phyloP scores from a whole-genome alignment of 2,329 filamentous ascomycete species.

The Rhytidhysteron rufulum region DNA sequence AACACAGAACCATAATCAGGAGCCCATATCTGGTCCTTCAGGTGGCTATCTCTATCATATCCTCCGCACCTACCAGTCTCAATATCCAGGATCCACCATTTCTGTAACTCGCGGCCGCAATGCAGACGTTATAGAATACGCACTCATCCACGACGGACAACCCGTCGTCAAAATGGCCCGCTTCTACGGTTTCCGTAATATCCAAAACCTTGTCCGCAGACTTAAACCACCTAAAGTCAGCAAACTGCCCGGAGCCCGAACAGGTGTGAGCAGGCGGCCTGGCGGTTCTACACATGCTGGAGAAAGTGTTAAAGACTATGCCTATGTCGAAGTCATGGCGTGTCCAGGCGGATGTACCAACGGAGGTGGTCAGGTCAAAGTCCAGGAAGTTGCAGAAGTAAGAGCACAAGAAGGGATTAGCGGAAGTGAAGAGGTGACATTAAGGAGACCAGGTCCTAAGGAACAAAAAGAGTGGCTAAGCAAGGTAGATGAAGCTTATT shows the following conservation, averaged over 20 bases:
- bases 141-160: slow-evolving; percentile 52
- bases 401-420: slow-evolving; percentile 27
- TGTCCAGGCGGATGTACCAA: slow-evolving; percentile 99
- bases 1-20: slow-evolving; percentile 36
- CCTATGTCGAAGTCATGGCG: slow-evolving; percentile 98
- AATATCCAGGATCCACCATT: slow-evolving; percentile 68
- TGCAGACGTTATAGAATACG: slow-evolving; percentile 84
- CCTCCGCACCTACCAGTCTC: slow-evolving; percentile 68
- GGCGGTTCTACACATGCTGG: slow-evolving; percentile 61
- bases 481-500: slow-evolving; percentile 69
- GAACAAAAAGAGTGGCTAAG: slow-evolving; percentile 72
- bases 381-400: slow-evolving; percentile 64
- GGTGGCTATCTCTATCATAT: slow-evolving; percentile 88
- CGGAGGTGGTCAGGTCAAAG: slow-evolving; percentile 91
- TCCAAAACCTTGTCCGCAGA: slow-evolving; percentile 93
- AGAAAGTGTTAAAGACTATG: slow-evolving; percentile 65
- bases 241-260: slow-evolving; percentile 36
- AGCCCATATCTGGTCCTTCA: slow-evolving; percentile 67
- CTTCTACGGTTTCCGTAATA: slow-evolving; percentile 97
- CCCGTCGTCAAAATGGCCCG: slow-evolving; percentile 55
- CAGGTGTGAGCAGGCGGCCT: slow-evolving; percentile 57
- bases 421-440: slow-evolving; percentile 26
- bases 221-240: slow-evolving; percentile 77
- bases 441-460: slow-evolving; percentile 61
- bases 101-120: slow-evolving; percentile 75